Evolutionary conservation across 78 protist genomes (phyloP).

Genomic region (slime mould (Dictyostelium discoideum)): DNA sequence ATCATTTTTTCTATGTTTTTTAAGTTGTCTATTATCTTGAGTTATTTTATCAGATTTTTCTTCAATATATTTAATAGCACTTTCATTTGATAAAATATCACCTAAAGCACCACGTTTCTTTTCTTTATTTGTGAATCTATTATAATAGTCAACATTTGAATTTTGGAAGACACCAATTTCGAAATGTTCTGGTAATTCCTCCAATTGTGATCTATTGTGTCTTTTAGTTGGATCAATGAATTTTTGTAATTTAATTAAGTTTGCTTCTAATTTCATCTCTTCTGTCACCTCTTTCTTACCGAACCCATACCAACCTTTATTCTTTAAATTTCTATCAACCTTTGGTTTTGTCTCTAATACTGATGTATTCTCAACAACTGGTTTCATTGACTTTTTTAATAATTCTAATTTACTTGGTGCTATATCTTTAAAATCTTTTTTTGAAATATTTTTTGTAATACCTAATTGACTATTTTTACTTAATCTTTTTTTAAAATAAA

Average conservation of each 20-base stretch:
- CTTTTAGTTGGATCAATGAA: slow-evolving; percentile 34
- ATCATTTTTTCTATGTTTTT: not conserved
- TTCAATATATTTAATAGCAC: slow-evolving; percentile 27
- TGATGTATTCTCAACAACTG: slow-evolving; percentile 22
- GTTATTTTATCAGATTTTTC: slow-evolving; percentile 26
- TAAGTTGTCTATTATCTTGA: not conserved
- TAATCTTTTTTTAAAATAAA: not conserved
- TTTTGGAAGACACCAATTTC: slow-evolving; percentile 55
- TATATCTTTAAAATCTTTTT: not conserved
- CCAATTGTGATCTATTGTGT: not conserved
- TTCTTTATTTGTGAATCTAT: slow-evolving; percentile 63
- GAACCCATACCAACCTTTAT: slow-evolving; percentile 30
- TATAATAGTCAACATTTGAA: slow-evolving; percentile 35
- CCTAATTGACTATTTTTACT: slow-evolving; percentile 24
- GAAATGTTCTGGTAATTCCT: slow-evolving; percentile 50
- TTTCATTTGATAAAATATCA: slow-evolving; percentile 37
- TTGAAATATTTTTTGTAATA: not conserved
- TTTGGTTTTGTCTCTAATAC: not conserved
- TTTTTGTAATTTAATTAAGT: slow-evolving; percentile 28
- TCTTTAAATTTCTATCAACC: slow-evolving; percentile 12
- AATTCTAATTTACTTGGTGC: not conserved
- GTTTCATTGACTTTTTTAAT: slow-evolving; percentile 34
- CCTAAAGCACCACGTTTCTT: slow-evolving; percentile 67
- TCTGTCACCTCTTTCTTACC: slow-evolving; percentile 42
- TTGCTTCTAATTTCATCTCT: slow-evolving; percentile 64